phyloP scores from a whole-genome alignment of 2,329 filamentous ascomycete genomes.

The Claviceps paspali region DNA sequence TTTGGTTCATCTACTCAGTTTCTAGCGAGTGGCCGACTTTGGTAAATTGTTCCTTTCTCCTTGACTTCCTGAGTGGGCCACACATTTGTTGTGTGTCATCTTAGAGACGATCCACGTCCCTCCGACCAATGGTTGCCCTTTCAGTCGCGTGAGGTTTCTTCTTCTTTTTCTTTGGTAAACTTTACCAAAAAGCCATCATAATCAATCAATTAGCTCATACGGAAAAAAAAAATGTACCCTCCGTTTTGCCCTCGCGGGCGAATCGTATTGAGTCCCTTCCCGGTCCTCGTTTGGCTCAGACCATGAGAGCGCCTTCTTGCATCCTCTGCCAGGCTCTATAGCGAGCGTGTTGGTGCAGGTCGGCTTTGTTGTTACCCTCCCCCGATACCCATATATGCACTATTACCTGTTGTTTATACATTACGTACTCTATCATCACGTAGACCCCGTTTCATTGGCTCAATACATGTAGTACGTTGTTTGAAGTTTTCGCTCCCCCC shows the following conservation, averaged over 20 bases:
- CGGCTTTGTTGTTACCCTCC: not conserved
- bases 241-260: constrained; percentile 1
- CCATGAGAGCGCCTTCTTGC: constrained; percentile 8
- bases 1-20: too few relatives aligned
- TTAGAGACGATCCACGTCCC: too few relatives aligned
- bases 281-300: constrained; percentile 3
- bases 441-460: constrained; percentile 9
- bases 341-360: constrained; percentile 19
- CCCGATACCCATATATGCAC: constrained; percentile 16
- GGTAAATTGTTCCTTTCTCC: too few relatives aligned
- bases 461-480: constrained; percentile 17
- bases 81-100: too few relatives aligned
- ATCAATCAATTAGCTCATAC: too few relatives aligned
- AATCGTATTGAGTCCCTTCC: too few relatives aligned
- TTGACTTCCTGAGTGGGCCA: too few relatives aligned
- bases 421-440: constrained; percentile 23
- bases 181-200: too few relatives aligned
- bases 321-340: constrained; percentile 13
- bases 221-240: not conserved
- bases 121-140: too few relatives aligned
- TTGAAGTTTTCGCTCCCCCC: constrained; percentile 1
- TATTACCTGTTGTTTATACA: constrained; percentile 25
- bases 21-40: too few relatives aligned
- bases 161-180: too few relatives aligned
- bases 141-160: too few relatives aligned